phyloP scores from a whole-genome alignment of 192 early-diverging fungal species.

The Phlyctochytrium planicorne region DNA sequence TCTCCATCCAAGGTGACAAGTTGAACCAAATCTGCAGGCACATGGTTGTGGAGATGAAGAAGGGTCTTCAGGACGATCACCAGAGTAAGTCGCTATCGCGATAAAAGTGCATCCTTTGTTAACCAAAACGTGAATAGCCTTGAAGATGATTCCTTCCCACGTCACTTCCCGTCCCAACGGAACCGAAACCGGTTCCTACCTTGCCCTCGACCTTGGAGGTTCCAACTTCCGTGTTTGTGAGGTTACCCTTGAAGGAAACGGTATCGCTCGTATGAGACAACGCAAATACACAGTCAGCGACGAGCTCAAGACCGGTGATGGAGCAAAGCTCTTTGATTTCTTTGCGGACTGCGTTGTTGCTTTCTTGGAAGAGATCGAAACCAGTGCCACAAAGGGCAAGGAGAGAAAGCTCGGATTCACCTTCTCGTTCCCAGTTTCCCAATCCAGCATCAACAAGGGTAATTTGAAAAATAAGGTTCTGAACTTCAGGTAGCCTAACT shows the following conservation, averaged over 20 bases:
- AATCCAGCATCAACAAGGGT: constrained; percentile 58
- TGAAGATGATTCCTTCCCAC: constrained; percentile 88
- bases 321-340: constrained; percentile 78
- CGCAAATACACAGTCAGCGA: constrained; percentile 70
- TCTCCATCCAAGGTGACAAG: constrained; percentile 15
- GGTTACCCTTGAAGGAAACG: constrained; percentile 76
- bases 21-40: constrained; percentile 31
- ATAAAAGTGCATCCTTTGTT: neutral
- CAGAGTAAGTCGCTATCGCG: constrained; percentile 12
- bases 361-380: constrained; percentile 56
- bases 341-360: constrained; percentile 82
- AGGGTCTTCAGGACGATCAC: constrained; percentile 30
- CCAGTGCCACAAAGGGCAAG: neutral
- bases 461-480: no score
- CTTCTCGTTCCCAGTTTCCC: constrained; percentile 91
- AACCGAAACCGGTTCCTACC: constrained; percentile 79
- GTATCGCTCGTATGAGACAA: constrained; percentile 68
- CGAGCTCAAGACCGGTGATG: constrained; percentile 75
- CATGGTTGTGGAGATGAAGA: constrained; percentile 38
- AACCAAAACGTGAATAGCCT: neutral
- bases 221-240: constrained; percentile 88
- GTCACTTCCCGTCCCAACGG: constrained; percentile 78
- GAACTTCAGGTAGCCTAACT: no score
- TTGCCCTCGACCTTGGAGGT: constrained; percentile 91
- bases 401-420: constrained; percentile 72